Conservation (phyloP, 495 filamentous ascomycete genomes). For the Aspergillus hancockii region DNA sequence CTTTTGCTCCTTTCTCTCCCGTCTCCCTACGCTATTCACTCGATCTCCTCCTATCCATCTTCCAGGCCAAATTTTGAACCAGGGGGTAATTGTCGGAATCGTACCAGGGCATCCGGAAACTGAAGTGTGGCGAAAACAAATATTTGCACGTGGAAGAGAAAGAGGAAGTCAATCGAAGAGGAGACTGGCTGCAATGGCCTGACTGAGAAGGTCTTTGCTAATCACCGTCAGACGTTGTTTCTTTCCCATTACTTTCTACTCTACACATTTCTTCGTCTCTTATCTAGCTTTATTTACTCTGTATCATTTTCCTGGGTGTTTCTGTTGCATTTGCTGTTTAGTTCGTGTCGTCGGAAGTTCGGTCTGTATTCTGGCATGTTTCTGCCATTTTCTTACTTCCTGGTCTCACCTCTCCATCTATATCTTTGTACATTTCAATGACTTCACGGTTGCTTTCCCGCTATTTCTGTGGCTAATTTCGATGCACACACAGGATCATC, state of each 20-base stretch:
- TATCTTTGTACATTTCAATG: slow-evolving; percentile 22
- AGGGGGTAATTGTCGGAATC: slow-evolving; percentile 5
- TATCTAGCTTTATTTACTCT: slow-evolving; percentile 3
- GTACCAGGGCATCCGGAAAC: background rate
- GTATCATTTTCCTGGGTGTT: slow-evolving; percentile 10
- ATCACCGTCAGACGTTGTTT: background rate
- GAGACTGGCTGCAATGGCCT: background rate
- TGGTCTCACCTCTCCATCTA: slow-evolving; percentile 12
- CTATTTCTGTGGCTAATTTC: slow-evolving; percentile 13
- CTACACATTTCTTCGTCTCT: slow-evolving; percentile 11
- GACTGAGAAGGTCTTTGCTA: background rate
- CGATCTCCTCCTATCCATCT: slow-evolving; percentile 3
- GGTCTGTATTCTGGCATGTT: slow-evolving; percentile 10
- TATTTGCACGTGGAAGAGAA: background rate
- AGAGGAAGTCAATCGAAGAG: background rate
- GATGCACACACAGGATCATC: background rate
- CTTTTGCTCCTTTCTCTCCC: slow-evolving; percentile 3
- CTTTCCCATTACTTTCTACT: slow-evolving; percentile 12
- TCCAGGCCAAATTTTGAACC: background rate
- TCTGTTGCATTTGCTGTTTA: slow-evolving; percentile 14
- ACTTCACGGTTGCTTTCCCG: slow-evolving; percentile 18
- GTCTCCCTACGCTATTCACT: background rate
- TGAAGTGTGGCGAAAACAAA: background rate
- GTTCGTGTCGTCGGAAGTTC: slow-evolving; percentile 10
- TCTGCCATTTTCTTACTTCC: slow-evolving; percentile 8